Percentiles rank a stretch among this genome's conserved stretches.
phyloP scores from a whole-genome alignment of 495 filamentous ascomycete genomes.

The Daldinia childiae region DNA sequence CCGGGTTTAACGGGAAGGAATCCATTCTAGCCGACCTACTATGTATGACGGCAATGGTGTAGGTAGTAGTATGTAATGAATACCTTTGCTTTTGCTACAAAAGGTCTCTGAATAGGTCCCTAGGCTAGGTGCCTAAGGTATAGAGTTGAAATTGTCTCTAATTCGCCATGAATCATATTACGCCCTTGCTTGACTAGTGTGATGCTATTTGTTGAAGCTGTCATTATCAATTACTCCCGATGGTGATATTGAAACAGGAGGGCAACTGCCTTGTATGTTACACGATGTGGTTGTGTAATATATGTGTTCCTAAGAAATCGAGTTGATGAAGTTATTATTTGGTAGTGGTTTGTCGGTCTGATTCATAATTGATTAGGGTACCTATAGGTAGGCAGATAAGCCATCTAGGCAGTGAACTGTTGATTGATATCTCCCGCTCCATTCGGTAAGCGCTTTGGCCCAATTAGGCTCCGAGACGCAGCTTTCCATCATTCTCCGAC shows the following conservation, averaged over 20 bases:
- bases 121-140: too few species aligned
- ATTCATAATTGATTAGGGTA: conserved; percentile 10
- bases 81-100: not conserved
- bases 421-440: conserved; percentile 23
- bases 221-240: conserved; percentile 21
- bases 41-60: conserved; percentile 28
- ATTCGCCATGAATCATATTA: not conserved
- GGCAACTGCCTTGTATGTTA: conserved; percentile 14
- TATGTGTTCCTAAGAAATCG: conserved; percentile 3
- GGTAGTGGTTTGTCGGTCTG: conserved; percentile 32
- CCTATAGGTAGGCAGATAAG: not conserved
- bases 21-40: conserved; percentile 35
- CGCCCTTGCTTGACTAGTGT: conserved; percentile 4
- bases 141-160: too few species aligned
- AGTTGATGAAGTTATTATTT: conserved; percentile 26
- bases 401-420: conserved; percentile 5
- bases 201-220: not conserved
- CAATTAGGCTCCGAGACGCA: conserved; percentile 32
- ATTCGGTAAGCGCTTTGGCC: conserved; percentile 30
- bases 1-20: conserved; percentile 37
- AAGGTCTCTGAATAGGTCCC: not conserved
- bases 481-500: conserved; percentile 30
- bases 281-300: conserved; percentile 31
- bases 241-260: not conserved
- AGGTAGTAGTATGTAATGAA: conserved; percentile 1